These are phyloP conservation scores for Lasiodiplodia gonubiensis DNA, from an alignment of 2,329 filamentous ascomycete genomes.

Conservation along the genomic window DNA sequence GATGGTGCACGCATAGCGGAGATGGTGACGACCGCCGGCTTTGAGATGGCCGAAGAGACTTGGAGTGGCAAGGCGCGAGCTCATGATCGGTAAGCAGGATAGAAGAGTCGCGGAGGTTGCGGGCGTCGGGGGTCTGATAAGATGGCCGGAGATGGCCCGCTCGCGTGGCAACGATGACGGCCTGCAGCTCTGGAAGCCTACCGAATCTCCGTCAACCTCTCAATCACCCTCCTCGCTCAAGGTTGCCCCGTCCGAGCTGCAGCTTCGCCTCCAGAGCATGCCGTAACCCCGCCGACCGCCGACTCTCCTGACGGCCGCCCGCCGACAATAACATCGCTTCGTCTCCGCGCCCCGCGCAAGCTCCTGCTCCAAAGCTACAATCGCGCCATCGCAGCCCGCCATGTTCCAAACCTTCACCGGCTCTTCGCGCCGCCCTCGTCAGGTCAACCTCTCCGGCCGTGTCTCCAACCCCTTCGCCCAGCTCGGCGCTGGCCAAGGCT, in stretches of 20 bases:
- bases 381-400: slow-evolving; percentile 18
- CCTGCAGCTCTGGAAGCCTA: slow-evolving; percentile 16
- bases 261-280: not conserved
- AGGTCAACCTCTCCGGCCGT: slow-evolving; percentile 92
- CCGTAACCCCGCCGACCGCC: not conserved
- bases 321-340: not conserved
- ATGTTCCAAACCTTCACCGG: slow-evolving; percentile 97
- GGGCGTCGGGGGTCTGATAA: slow-evolving; percentile 5
- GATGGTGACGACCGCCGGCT: too few relatives aligned
- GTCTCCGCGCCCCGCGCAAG: not conserved
- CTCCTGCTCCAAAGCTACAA: not conserved
- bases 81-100: too few relatives aligned
- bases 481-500: slow-evolving; percentile 58
- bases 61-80: too few relatives aligned
- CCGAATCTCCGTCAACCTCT: slow-evolving; percentile 7
- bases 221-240: not conserved
- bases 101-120: not conserved
- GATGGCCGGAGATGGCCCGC: slow-evolving; percentile 20
- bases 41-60: too few relatives aligned
- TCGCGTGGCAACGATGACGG: slow-evolving; percentile 23
- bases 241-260: not conserved
- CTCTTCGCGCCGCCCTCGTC: slow-evolving; percentile 79
- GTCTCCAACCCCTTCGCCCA: slow-evolving; percentile 77
- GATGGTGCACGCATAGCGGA: too few relatives aligned
- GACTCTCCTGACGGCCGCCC: not conserved